These are phyloP conservation scores for Adansonia gregorii DNA, from an alignment of 441 rosid species.

Conservation along the genomic window DNA sequence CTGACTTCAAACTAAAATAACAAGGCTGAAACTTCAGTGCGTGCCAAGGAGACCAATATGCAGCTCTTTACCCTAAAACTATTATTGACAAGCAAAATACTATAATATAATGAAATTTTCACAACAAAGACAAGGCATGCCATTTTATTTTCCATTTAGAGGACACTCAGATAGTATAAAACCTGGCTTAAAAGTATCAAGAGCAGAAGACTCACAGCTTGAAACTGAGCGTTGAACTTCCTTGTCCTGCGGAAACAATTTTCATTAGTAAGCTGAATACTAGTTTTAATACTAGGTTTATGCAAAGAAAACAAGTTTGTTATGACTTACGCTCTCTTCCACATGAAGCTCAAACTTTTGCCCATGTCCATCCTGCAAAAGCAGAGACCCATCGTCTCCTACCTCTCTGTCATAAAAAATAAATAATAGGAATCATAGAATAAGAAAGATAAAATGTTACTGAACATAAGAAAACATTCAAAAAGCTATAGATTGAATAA, in stretches of 20 bases:
- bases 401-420: too few species aligned
- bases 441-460: too few species aligned
- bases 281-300: slow-evolving; percentile 16
- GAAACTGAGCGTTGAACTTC: slow-evolving; percentile 54
- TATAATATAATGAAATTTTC: neutral
- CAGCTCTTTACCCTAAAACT: neutral
- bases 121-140: neutral
- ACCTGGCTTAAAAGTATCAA: slow-evolving; percentile 19
- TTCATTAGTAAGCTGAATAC: slow-evolving; percentile 31
- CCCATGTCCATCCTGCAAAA: too few species aligned
- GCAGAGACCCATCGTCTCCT: too few species aligned
- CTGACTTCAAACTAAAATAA: slow-evolving; percentile 17
- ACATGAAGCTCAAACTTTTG: too few species aligned
- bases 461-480: too few species aligned
- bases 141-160: neutral
- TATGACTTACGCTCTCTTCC: too few species aligned
- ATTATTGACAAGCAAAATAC: neutral
- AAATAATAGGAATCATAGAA: too few species aligned
- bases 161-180: slow-evolving; percentile 15
- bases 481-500: too few species aligned
- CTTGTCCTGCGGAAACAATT: slow-evolving; percentile 55
- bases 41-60: neutral
- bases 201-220: slow-evolving; percentile 50
- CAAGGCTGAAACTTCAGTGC: neutral
- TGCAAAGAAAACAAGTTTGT: slow-evolving; percentile 23